Evolutionary conservation across 1,284 basidiomycete genomes (phyloP), one percentile per base, ranked within the genome.

Genomic region (Apiotrichum brassicae): DNA sequence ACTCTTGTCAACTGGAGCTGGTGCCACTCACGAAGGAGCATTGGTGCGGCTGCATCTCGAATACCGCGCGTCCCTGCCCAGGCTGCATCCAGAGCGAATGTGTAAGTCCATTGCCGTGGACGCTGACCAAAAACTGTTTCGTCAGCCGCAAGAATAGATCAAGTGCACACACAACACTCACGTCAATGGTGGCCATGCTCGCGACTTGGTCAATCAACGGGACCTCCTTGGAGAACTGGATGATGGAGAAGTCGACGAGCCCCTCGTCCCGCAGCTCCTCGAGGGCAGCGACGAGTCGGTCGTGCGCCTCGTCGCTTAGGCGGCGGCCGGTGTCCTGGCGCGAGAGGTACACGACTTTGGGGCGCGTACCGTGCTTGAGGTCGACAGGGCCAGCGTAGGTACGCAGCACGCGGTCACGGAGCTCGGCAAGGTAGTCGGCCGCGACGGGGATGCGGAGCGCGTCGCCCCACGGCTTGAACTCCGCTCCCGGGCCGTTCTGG

Each of bases 281-380:
- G 28, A 70, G 49, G 9, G 46, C 61, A 32, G 43, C 45, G 11
- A 68, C 57, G 18, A 71, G 56, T 22, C 40, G 42, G 2, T 58
- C 36, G 48, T 70, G 66, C 36, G 63, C 61, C 6, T 56, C 53
- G 12, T 54, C 43, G 14, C 32, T 39, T n/a, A 71, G 53, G 41
- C 62, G 60, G 11, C 86, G 78, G 3, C 83, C 74, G 9, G 81
- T 88, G 4, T 76, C 79, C 64, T 89, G 53, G 13, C 56, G 47
- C 35, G 39, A 34, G 18, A 55, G 44, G 42, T 52, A 52, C 12
- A 24, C 35, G 16, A 58, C 24, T 6, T 50, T 53, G 16, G 55
- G 54, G n/a, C 16, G 25, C 8, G 18, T 36, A 12, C 38, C 9
- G 28, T 28, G 38, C n/a, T 33, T 18, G 14, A 60, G 35, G 35